phyloP scores from a whole-genome alignment of 495 filamentous ascomycete species.

The Penicillium crystallinum region DNA sequence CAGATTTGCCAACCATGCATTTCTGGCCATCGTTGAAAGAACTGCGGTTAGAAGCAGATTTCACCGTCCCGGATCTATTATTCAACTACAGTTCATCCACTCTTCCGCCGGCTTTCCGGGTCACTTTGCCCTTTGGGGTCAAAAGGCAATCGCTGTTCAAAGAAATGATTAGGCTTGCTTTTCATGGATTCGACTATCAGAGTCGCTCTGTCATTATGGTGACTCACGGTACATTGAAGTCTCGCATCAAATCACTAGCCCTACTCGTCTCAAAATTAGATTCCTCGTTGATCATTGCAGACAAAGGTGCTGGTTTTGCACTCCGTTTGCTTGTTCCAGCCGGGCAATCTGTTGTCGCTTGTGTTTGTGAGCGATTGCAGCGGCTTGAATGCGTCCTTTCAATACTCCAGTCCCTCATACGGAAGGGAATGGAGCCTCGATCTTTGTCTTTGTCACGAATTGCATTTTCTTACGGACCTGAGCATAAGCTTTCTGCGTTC shows the following conservation, averaged over 20 bases:
- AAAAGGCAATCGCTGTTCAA: slow-evolving; percentile 28
- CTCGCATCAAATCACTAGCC: slow-evolving; percentile 22
- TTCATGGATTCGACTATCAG: slow-evolving; percentile 36
- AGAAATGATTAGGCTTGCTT: slow-evolving; percentile 36
- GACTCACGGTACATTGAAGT: slow-evolving; percentile 31
- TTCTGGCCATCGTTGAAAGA: slow-evolving; percentile 33
- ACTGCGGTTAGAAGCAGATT: slow-evolving; percentile 27
- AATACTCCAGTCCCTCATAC: slow-evolving; percentile 34
- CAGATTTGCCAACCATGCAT: slow-evolving; percentile 26
- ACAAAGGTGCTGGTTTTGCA: slow-evolving; percentile 32
- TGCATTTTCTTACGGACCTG: slow-evolving; percentile 33
- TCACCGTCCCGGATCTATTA: slow-evolving; percentile 33
- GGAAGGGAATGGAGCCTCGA: slow-evolving; percentile 28
- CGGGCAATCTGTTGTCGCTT: slow-evolving; percentile 31
- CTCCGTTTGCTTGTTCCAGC: slow-evolving; percentile 37
- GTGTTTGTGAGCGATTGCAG: slow-evolving; percentile 37
- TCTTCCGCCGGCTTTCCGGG: slow-evolving; percentile 29
- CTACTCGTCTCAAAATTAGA: slow-evolving; percentile 27
- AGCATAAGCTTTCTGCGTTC: slow-evolving; percentile 24
- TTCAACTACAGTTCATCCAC: slow-evolving; percentile 30
- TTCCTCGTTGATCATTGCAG: slow-evolving; percentile 31
- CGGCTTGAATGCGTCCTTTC: slow-evolving; percentile 39
- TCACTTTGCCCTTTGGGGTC: slow-evolving; percentile 25
- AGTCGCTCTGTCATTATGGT: slow-evolving; percentile 34
- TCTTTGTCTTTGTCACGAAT: slow-evolving; percentile 35